phyloP scores from a whole-genome alignment of 208 protist genomes.

The Crithidia thermophila region DNA sequence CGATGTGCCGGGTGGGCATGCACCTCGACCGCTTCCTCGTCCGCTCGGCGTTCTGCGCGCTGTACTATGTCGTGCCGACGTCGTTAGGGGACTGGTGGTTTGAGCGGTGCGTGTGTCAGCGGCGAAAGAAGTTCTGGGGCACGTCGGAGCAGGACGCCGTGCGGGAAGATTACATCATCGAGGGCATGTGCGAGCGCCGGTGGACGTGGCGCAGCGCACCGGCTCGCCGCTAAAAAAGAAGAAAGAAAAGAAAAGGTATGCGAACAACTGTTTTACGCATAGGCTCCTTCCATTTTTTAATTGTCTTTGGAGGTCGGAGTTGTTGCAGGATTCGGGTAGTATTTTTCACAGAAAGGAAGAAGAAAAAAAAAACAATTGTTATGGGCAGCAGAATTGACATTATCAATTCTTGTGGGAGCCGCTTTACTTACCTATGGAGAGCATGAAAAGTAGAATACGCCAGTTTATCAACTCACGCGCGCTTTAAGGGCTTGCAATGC shows the following conservation, averaged over 20 bases:
- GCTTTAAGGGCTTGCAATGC: too few species aligned
- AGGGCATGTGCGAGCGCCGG: constrained; percentile 79
- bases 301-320: too few species aligned
- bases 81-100: constrained; percentile 66
- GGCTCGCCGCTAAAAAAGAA: background rate
- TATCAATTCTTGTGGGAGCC: too few species aligned
- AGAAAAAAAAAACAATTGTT: too few species aligned
- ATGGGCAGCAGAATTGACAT: too few species aligned
- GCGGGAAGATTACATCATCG: constrained; percentile 39
- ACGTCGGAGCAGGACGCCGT: constrained; percentile 81
- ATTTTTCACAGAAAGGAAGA: too few species aligned
- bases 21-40: constrained; percentile 69
- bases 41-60: constrained; percentile 33
- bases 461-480: too few species aligned
- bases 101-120: constrained; percentile 37
- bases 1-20: constrained; percentile 82
- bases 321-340: too few species aligned
- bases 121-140: constrained; percentile 71
- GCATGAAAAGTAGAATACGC: too few species aligned
- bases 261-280: too few species aligned
- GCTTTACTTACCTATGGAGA: too few species aligned
- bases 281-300: too few species aligned
- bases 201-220: constrained; percentile 55
- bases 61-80: constrained; percentile 57
- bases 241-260: background rate